These are phyloP conservation scores for Penicillium argentinense DNA, from an alignment of 495 filamentous ascomycete species.

Conservation along the genomic window DNA sequence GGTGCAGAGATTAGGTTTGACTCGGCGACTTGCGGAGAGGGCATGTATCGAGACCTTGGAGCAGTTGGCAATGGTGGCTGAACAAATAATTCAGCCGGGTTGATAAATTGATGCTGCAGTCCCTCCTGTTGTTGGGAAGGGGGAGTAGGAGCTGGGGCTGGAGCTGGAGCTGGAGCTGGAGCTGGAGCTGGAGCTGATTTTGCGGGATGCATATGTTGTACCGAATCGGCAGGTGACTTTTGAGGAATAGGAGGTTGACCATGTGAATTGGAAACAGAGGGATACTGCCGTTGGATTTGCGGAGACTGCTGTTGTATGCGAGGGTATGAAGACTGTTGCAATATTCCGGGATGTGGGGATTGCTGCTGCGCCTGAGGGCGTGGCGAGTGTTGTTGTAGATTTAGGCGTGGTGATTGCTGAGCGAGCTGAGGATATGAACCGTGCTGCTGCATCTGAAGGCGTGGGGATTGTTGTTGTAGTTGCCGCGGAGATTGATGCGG, in stretches of 20 bases:
- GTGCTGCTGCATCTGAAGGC: background rate
- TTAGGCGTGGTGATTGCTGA: background rate
- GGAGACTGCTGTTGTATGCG: conserved; percentile 9
- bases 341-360: conserved; percentile 4
- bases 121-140: conserved; percentile 19
- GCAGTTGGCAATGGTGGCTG: conserved; percentile 32
- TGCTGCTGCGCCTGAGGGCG: conserved; percentile 17
- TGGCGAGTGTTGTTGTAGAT: conserved; percentile 5
- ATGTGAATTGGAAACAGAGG: background rate
- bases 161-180: conserved; percentile 15
- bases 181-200: conserved; percentile 3
- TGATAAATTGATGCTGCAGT: conserved; percentile 46
- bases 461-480: conserved; percentile 17
- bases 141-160: conserved; percentile 15
- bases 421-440: background rate
- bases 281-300: conserved; percentile 7
- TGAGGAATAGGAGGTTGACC: conserved; percentile 9
- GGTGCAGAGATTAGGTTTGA: conserved; percentile 25
- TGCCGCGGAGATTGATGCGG: conserved; percentile 18
- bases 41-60: conserved; percentile 29
- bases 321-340: conserved; percentile 3
- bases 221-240: too few species aligned
- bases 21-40: conserved; percentile 29
- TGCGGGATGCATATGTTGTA: background rate
- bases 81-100: conserved; percentile 43